Percentiles rank a stretch among this genome's conserved stretches.
These are phyloP conservation scores for Colletotrichum abscissum DNA, from an alignment of 2,329 filamentous ascomycete genomes.

Conservation along the genomic window DNA sequence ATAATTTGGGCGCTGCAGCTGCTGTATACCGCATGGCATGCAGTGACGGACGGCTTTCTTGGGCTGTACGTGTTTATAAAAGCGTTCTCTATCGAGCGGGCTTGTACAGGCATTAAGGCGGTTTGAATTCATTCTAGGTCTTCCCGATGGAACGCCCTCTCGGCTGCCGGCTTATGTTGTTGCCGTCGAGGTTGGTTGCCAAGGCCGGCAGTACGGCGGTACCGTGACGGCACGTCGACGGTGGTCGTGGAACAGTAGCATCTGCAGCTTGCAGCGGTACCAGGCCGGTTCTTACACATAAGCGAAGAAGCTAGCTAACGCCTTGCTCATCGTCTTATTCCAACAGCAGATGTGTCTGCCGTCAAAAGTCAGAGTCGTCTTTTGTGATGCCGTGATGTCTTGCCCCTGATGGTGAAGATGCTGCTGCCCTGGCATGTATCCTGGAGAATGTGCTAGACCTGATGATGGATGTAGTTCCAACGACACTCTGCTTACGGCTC, in stretches of 20 bases:
- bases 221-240: neutral
- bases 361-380: neutral
- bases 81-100: neutral
- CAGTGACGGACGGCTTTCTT: neutral
- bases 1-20: neutral
- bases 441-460: neutral
- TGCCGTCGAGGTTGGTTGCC: no score
- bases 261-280: conserved; percentile 2
- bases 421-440: neutral
- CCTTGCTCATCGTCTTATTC: neutral
- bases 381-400: neutral
- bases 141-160: neutral
- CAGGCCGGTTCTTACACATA: neutral
- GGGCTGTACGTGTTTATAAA: neutral
- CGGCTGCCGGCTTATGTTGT: neutral
- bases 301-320: no score
- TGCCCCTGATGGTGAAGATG: neutral
- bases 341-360: neutral
- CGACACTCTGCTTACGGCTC: neutral
- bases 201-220: neutral
- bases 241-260: neutral
- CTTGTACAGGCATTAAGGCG: neutral
- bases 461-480: neutral
- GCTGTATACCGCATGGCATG: neutral
- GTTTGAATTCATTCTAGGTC: neutral